Evolutionary conservation across 2,329 filamentous ascomycete species (phyloP), one percentile per base, ranked within the genome.

Genomic region (Pseudonectria buxi): DNA sequence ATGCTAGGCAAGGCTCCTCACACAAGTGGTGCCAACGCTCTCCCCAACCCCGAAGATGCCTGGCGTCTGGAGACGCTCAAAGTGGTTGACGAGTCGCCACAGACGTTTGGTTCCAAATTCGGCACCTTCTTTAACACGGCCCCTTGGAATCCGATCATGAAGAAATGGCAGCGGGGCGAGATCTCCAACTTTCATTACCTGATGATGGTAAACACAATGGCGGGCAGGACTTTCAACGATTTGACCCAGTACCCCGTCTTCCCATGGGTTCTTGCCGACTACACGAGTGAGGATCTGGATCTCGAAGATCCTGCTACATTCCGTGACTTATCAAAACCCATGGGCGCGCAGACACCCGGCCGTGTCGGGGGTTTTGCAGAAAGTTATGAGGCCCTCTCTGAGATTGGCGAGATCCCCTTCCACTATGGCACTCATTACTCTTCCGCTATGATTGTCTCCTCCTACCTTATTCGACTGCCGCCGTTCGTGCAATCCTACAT

Each of bases 401-500:
- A 96, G 56, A 94, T 98, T 71, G 86, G 83, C 7, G 89, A 95
- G 30, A 82, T 85, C 1, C 85, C 92, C 0, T 98, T 95, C 57
- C 92, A 98, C 57, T 98, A 96, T 49, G 92, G 92, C 13, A 98
- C 94, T 0, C 94, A 98, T 58, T 98, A 98, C 59, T 96, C 92
- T 2, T 96, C 92, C 3, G 92, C 92, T 7, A 98, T 96, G 92
- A 95, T 95, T 40, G 92, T 98, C 6, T 88, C 88, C 10, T 95
- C 89, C 0, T 98, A 95, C 53, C 73, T 98, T 27, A 95, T 98
- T 51, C 83, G 92, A 13, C 71, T 98, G 12, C 90, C 95, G 33
- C 92, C 92, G 0, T 98, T 96, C 57, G 90, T 95, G 15, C 87
- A 96, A 50, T 95, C 92, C 0, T 96, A 94, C 55, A 77, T 96